phyloP scores from a whole-genome alignment of 352 stramenopile genomes.

The Pythium periplocum region DNA sequence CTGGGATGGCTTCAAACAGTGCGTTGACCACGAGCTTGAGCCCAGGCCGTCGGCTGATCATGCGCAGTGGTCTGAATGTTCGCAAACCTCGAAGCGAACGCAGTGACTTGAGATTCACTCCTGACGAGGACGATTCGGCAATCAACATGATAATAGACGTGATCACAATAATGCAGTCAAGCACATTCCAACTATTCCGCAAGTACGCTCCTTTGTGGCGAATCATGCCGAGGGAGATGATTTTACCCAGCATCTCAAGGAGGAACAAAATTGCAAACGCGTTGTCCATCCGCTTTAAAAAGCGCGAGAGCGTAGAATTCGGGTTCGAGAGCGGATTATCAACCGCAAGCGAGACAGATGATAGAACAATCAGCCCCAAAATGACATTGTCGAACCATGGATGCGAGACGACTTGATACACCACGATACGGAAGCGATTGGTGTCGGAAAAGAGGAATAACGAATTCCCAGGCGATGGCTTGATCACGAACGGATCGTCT shows the following conservation, averaged over 20 bases:
- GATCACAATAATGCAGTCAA: slow-evolving; percentile 87
- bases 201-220: slow-evolving; percentile 73
- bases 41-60: slow-evolving; percentile 84
- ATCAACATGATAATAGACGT: slow-evolving; percentile 71
- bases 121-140: slow-evolving; percentile 32
- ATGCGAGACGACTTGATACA: slow-evolving; percentile 53
- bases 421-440: slow-evolving; percentile 30
- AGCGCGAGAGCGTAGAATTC: slow-evolving; percentile 23
- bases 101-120: slow-evolving; percentile 64
- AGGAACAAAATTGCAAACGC: slow-evolving; percentile 77
- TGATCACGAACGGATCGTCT: slow-evolving; percentile 6
- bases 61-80: slow-evolving; percentile 86
- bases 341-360: slow-evolving; percentile 77
- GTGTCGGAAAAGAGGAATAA: slow-evolving; percentile 50
- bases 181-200: slow-evolving; percentile 82
- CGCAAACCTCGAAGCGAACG: slow-evolving; percentile 78
- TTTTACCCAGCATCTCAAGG: slow-evolving; percentile 88
- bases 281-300: slow-evolving; percentile 67
- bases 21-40: slow-evolving; percentile 91
- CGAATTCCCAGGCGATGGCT: slow-evolving; percentile 16
- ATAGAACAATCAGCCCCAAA: slow-evolving; percentile 77
- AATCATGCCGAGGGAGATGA: slow-evolving; percentile 79
- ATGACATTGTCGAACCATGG: slow-evolving; percentile 77
- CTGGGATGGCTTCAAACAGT: slow-evolving; percentile 85
- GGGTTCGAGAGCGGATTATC: slow-evolving; percentile 82